Evolutionary conservation across 192 early-diverging fungal species (phyloP), one percentile per base, ranked within the genome.

Genomic region (Backusella macrospora): DNA sequence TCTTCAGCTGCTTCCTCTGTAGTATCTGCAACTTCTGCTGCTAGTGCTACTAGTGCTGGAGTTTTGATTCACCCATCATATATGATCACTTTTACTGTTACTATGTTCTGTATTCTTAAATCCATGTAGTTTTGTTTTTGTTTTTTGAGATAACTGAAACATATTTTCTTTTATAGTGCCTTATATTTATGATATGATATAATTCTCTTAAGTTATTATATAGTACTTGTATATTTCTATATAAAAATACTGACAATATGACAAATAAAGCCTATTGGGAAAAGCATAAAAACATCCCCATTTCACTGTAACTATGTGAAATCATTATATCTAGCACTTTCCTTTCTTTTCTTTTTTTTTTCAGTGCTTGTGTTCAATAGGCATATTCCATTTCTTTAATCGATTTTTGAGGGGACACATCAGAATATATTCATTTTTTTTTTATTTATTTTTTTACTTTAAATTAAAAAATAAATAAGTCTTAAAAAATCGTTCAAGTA

Each of bases 31-130:
- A 3, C 52, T 13, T 0, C 45, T 14, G 52, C 52, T 59, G 52
- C 23, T 26, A 59, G 52, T 14, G 52, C 52, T 59, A 21, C 23
- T 26, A 59, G 52, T 59, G 3, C 21, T 26, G 52, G 52, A 5
- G 3, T 9, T 9, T 59, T 23, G 21, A 59, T 59, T 26, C 52
- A 59, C 9, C 52, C 52, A 23, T 59, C 52, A 12, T 59, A 59
- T 26, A 59, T 59, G 21, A 21, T 59, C 26, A 21, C 21, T 21
- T 4, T 59, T 59, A 4, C 26, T 4, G 9, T 21, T 23, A 59
- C 26, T 59, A 59, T 59, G 23, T 59, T 59, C 26, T 59, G 52
- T 59, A 59, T 59, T 23, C 21, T 59, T 23, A 59, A 59, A 26
- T 59, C 52, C 13, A 13, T 59, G 4, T 59, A 59, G 14, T 3